phyloP scores from a whole-genome alignment of 805 yeast genomes.

The Hanseniaspora taiwanica region DNA sequence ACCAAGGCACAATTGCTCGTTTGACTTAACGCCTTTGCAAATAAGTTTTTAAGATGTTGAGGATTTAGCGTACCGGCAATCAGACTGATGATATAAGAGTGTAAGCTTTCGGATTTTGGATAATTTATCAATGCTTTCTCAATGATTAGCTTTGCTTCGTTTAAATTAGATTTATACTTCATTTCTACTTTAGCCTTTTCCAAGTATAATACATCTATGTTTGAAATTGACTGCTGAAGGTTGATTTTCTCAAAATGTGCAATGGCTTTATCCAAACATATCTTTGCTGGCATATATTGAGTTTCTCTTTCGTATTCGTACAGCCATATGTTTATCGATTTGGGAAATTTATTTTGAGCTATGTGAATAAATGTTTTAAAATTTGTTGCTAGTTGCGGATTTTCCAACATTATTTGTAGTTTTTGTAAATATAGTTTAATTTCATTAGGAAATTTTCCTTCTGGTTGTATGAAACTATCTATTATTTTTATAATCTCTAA shows the following conservation, averaged over 20 bases:
- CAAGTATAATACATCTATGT: no score
- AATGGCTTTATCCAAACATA: constrained; percentile 1
- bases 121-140: constrained; percentile 44
- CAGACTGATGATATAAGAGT: constrained; percentile 46
- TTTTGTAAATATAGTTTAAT: not conserved
- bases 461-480: not conserved
- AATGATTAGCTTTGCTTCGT: constrained; percentile 41
- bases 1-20: constrained; percentile 51
- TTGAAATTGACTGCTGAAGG: no score
- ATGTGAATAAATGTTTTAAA: not conserved
- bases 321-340: not conserved
- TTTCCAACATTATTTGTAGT: not conserved
- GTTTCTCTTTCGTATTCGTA: not conserved
- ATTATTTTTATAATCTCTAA: not conserved
- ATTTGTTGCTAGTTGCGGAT: not conserved
- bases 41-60: constrained; percentile 36
- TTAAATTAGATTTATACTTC: constrained; percentile 29
- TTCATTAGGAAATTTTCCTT: not conserved
- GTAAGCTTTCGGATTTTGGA: constrained; percentile 47
- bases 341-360: not conserved
- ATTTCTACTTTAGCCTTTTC: constrained; percentile 47
- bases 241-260: constrained; percentile 64
- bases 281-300: not conserved
- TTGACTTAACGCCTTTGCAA: constrained; percentile 56
- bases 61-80: constrained; percentile 11